phyloP scores from a whole-genome alignment of 345 rosid species.

The Rhodamnia rubescens region DNA sequence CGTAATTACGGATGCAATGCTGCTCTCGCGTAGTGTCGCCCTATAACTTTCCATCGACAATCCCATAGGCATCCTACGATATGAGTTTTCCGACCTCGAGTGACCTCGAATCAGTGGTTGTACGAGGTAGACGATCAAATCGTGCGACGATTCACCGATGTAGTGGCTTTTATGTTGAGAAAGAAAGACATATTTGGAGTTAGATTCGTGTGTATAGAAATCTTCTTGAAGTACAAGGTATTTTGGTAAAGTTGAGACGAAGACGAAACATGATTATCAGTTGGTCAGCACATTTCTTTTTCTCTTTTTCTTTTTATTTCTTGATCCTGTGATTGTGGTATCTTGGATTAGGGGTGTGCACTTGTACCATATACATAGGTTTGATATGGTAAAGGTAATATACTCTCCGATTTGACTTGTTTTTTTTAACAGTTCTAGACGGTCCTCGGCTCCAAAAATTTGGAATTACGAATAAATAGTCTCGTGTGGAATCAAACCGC shows the following conservation, averaged over 20 bases:
- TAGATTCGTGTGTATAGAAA: no score
- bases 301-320: background rate
- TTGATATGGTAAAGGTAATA: no score
- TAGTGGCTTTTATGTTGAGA: background rate
- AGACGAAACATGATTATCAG: background rate
- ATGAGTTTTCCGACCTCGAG: background rate
- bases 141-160: accelerated
- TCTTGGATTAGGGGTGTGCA: no score
- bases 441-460: no score
- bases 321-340: background rate
- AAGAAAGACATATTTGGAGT: background rate
- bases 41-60: background rate
- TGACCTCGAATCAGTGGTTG: background rate
- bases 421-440: no score
- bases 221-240: no score
- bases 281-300: background rate
- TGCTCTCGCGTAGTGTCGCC: background rate
- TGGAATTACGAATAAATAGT: no score
- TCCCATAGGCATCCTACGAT: background rate
- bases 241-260: background rate
- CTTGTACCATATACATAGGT: no score
- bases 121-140: background rate
- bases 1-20: accelerated
- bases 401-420: accelerated
- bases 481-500: no score